Evolutionary conservation across 164 flowering plant genomes (phyloP), one percentile per base, ranked within the genome.

Genomic region (Kalanchoe fedtschenkoi): DNA sequence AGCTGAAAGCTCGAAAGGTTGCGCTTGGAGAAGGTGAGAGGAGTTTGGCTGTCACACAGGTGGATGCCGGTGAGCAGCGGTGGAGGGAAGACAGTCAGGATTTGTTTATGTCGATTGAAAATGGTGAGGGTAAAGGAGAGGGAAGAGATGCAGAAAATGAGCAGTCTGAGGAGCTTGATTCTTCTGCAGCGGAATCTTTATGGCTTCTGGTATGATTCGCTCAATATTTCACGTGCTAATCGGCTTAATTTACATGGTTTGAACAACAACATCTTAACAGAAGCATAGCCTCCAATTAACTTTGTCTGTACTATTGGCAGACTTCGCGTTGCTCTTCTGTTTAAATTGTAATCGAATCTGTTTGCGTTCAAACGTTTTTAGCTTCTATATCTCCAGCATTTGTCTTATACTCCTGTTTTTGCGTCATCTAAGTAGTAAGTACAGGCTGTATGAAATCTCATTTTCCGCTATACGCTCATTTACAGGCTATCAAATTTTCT

Each of bases 21-120:
- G 81, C 81, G 59, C 85, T 90, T 63, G 97, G 95, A 32, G 96
- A 93, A 80, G 91, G 76, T 38, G 71, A 59, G 37, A 86, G 85
- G 30, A 72, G 66, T 43, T 62, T 82, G 60, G 35, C 70, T 55
- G 80, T 65, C 39, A 74, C 74, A 47, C 42, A 17, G 43, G 65
- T 43, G 62, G 70, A 63, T 69, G 75, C 61, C 43, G 73, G 70
- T 34, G 91, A 84, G 24, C 67, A 80, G 38, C 72, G 79, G 41
- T 88, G 96, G 98, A 81, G 73, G 77, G 88, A 85, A 42, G 88
- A 89, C 68, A 88, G 88, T 63, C 65, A 76, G 64, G 97, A 88
- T 58, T 62, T 77, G 19, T 93, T 83, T 74, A 77, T 90, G 91
- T 32, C 87, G 10, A 71, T 88, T 30, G 57, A 77, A 57, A 86